Evolutionary conservation across 352 stramenopile genomes (phyloP).

Genomic region (Phytopythium sindhum): DNA sequence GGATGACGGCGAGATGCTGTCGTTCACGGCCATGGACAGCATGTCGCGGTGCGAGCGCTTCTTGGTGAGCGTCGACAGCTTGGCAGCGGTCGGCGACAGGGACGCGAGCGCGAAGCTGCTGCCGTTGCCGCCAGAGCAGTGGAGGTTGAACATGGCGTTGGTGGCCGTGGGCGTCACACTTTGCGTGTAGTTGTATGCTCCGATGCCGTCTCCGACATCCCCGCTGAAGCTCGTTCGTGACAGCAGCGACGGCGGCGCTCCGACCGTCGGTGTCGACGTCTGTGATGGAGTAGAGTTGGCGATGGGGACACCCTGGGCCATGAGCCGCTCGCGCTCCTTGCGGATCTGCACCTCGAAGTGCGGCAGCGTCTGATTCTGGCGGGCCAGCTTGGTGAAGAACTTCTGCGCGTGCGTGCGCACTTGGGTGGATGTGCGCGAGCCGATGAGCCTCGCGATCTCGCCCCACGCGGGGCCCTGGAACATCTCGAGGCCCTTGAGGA

Average conservation of each 20-base stretch:
- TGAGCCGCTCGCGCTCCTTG: conserved; percentile 55
- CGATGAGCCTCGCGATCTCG: conserved; percentile 82
- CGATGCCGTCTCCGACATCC: conserved; percentile 5
- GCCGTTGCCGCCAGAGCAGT: not conserved
- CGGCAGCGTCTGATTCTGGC: conserved; percentile 66
- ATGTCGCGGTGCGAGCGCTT: conserved; percentile 8
- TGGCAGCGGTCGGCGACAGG: conserved; percentile 6
- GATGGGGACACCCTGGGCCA: conserved; percentile 48
- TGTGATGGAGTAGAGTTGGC: conserved; percentile 31
- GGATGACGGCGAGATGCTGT: not conserved
- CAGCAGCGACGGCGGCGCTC: conserved; percentile 37
- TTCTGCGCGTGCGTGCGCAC: conserved; percentile 87
- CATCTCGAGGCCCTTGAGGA: conserved; percentile 78
- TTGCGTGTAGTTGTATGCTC: not conserved
- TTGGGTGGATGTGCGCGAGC: conserved; percentile 79
- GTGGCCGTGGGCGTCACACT: conserved; percentile 6
- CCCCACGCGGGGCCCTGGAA: conserved; percentile 78
- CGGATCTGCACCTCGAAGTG: conserved; percentile 78
- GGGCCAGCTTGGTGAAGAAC: conserved; percentile 86
- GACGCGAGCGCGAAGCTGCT: not conserved
- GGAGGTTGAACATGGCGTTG: not conserved
- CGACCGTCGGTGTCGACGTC: conserved; percentile 5
- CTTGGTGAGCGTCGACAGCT: conserved; percentile 6
- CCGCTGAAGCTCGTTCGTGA: conserved; percentile 29
- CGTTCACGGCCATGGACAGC: not conserved